A percentile compares a stretch with the other conserved stretches of the same genome.
These are phyloP conservation scores for Colletotrichum filicis DNA, from an alignment of 2,329 filamentous ascomycete genomes.

Conservation along the genomic window DNA sequence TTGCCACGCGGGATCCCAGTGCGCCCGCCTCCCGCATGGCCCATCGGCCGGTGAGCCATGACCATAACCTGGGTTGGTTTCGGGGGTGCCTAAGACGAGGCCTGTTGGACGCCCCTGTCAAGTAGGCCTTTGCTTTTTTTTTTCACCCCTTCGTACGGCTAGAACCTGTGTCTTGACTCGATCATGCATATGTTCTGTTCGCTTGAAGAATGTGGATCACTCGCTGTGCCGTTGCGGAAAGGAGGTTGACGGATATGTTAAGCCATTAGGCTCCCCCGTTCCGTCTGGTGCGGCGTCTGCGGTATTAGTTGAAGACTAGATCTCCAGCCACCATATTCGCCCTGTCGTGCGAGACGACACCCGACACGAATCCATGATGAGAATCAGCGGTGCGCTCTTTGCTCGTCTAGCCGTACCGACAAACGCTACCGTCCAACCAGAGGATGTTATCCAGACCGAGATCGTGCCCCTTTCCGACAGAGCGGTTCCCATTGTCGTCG, in stretches of 20 bases:
- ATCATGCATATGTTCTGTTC: background rate
- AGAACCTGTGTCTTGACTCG: background rate
- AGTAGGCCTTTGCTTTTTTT: background rate
- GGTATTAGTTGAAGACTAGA: background rate
- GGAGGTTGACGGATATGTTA: background rate
- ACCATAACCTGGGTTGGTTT: background rate
- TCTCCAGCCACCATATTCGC: background rate
- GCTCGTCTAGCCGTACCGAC: background rate
- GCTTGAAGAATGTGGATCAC: background rate
- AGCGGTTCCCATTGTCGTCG: background rate
- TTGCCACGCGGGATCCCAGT: background rate
- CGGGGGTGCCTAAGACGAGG: no score
- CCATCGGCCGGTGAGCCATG: background rate
- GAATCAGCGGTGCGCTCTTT: background rate
- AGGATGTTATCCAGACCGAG: slow-evolving; percentile 2
- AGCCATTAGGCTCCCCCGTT: background rate
- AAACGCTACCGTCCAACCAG: background rate
- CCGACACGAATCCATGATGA: background rate
- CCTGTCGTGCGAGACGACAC: background rate
- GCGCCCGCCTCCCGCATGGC: no score
- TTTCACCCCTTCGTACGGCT: background rate
- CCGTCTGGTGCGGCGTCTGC: background rate
- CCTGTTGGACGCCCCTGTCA: background rate
- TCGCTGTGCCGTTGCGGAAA: background rate
- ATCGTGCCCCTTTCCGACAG: slow-evolving; percentile 1